phyloP scores from a whole-genome alignment of 805 yeast species.

The Saccharomycopsis javanensis region DNA sequence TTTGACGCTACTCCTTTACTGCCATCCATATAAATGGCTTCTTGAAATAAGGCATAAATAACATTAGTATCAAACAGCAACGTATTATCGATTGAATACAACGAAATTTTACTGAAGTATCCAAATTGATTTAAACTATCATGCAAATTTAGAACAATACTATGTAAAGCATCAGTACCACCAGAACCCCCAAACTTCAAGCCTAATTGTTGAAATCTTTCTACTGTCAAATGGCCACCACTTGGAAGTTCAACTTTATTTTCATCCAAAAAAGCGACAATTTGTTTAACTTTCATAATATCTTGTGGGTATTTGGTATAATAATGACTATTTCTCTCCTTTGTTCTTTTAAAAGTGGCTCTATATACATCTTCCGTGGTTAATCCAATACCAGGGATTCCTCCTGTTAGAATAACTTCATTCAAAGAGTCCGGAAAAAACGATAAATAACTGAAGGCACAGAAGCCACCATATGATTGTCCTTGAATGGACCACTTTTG shows the following conservation, averaged over 20 bases:
- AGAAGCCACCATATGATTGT: conserved; percentile 49
- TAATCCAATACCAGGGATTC: conserved; percentile 43
- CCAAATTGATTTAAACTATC: conserved; percentile 31
- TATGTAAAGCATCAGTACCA: conserved; percentile 40
- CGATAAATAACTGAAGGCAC: conserved; percentile 40
- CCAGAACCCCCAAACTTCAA: conserved; percentile 41
- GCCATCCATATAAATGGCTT: conserved; percentile 47
- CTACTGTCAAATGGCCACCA: conserved; percentile 40
- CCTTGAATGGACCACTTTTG: conserved; percentile 44
- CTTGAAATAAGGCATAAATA: conserved; percentile 47
- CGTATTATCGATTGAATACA: conserved; percentile 27
- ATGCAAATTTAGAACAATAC: conserved; percentile 32
- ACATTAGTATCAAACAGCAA: conserved; percentile 44
- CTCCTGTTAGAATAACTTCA: conserved; percentile 44
- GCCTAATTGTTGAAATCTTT: conserved; percentile 47
- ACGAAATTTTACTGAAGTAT: conserved; percentile 31
- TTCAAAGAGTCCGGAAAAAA: conserved; percentile 32
- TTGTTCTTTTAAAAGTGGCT: conserved; percentile 38
- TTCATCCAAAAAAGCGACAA: conserved; percentile 28
- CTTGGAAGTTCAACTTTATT: conserved; percentile 35
- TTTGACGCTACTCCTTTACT: conserved; percentile 24
- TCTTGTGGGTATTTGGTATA: conserved; percentile 43
- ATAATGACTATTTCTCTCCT: conserved; percentile 38
- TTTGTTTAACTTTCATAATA: conserved; percentile 28
- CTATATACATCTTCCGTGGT: conserved; percentile 39